These are phyloP conservation scores for Beauveria sp. DNA, from an alignment of 2,329 filamentous ascomycete genomes.

Conservation along the genomic window DNA sequence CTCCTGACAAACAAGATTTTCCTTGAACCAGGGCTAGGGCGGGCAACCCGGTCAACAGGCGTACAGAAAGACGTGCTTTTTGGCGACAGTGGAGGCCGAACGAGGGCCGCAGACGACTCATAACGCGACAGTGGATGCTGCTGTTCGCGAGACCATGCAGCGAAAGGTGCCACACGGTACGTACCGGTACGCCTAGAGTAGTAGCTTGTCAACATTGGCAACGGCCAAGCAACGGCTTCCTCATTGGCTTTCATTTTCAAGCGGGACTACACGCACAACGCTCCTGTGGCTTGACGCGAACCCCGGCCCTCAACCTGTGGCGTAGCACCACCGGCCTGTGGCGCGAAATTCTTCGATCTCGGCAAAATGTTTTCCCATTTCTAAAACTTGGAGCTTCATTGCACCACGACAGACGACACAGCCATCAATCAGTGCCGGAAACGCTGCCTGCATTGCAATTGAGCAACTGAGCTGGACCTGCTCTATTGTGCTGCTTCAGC, in stretches of 20 bases:
- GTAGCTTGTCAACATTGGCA: conserved; percentile 42
- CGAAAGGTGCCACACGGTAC: conserved; percentile 12
- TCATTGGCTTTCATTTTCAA: conserved; percentile 32
- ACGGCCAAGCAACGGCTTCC: conserved; percentile 46
- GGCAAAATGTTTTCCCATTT: conserved; percentile 20
- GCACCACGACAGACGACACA: neutral
- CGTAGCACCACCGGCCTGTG: neutral
- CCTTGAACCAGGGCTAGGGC: neutral
- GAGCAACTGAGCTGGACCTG: neutral
- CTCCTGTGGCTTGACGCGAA: conserved; percentile 24
- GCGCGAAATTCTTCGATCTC: conserved; percentile 9
- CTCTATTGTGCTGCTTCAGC: neutral
- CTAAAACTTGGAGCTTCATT: conserved; percentile 18
- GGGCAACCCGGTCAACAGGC: conserved; percentile 8
- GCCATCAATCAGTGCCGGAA: conserved; percentile 5
- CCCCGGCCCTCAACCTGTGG: neutral
- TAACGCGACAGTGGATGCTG: conserved; percentile 17
- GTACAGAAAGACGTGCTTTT: conserved; percentile 9
- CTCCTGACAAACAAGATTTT: neutral
- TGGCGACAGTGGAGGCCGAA: conserved; percentile 13
- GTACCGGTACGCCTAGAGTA: conserved; percentile 16
- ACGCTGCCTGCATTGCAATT: neutral
- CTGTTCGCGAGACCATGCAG: conserved; percentile 9
- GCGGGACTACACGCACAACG: conserved; percentile 8
- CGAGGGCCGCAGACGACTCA: conserved; percentile 12